phyloP scores from a whole-genome alignment of 148 eudicot species.

The Rhododendron williamsianum region DNA sequence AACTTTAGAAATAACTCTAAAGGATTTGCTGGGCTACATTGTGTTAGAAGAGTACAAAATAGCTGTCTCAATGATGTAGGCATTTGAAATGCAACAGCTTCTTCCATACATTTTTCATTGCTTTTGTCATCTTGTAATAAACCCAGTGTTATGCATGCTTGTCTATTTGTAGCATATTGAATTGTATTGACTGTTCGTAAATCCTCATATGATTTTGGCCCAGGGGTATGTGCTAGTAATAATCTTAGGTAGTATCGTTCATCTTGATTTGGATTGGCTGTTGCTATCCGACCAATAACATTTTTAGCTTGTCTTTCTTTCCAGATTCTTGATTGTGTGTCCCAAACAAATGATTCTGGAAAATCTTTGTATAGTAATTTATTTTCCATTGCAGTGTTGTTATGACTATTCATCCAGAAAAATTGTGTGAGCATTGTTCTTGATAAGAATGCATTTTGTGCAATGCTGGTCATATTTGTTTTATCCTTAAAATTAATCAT shows the following conservation, averaged over 20 bases:
- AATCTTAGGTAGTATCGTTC: no score
- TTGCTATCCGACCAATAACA: not conserved
- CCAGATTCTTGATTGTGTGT: not conserved
- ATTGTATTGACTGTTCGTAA: no score
- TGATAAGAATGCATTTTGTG: accelerated
- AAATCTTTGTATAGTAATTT: no score
- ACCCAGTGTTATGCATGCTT: not conserved
- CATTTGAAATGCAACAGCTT: not conserved
- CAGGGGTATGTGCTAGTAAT: no score
- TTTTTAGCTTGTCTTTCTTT: not conserved
- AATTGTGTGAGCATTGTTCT: no score
- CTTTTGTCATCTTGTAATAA: not conserved
- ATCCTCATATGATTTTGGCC: no score
- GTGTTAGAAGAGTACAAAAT: not conserved
- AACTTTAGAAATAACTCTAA: no score
- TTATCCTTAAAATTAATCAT: accelerated
- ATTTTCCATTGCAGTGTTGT: not conserved
- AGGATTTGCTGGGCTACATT: not conserved
- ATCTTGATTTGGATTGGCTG: not conserved
- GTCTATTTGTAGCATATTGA: no score
- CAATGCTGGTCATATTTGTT: no score
- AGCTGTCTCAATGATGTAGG: not conserved
- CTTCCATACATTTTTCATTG: not conserved
- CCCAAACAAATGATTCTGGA: not conserved
- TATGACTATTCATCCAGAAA: no score